Evolutionary conservation across 768 basidiomycete species (phyloP).

Genomic region (Russula dissimulans): DNA sequence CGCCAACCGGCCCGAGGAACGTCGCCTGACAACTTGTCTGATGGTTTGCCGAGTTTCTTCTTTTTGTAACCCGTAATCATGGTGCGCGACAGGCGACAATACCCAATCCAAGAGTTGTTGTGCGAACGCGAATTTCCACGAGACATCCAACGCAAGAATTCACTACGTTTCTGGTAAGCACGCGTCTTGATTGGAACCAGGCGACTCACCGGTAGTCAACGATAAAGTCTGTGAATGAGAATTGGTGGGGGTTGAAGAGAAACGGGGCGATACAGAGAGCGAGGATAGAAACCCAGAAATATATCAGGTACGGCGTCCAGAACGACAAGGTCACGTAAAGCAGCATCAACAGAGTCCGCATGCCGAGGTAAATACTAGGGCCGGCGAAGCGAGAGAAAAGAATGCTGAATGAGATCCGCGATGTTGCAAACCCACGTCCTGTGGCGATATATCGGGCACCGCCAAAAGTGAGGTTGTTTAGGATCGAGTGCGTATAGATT

Average conservation of each 20-base stretch:
- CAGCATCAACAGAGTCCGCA: conserved; percentile 84
- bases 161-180: conserved; percentile 36
- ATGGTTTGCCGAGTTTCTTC: conserved; percentile 93
- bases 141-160: conserved; percentile 98
- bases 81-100: conserved; percentile 94
- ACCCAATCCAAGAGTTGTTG: conserved; percentile 98
- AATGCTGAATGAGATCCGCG: conserved; percentile 88
- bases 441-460: conserved; percentile 98
- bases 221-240: conserved; percentile 93
- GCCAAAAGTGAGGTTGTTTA: conserved; percentile 94
- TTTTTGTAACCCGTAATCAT: conserved; percentile 99
- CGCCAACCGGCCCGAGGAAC: conserved; percentile 91
- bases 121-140: conserved; percentile 96
- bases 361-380: conserved; percentile 95
- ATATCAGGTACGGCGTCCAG: conserved; percentile 88
- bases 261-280: conserved; percentile 92
- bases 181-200: no score
- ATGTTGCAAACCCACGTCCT: conserved; percentile 97
- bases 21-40: conserved; percentile 93
- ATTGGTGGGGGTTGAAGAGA: conserved; percentile 99
- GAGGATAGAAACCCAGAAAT: conserved; percentile 96
- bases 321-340: conserved; percentile 89
- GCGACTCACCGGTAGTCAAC: conserved; percentile 77
- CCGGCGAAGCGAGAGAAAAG: conserved; percentile 98
- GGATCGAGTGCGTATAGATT: conserved; percentile 95